Evolutionary conservation across 1,284 basidiomycete species (phyloP).

Genomic region (Sporisorium sorghi): DNA sequence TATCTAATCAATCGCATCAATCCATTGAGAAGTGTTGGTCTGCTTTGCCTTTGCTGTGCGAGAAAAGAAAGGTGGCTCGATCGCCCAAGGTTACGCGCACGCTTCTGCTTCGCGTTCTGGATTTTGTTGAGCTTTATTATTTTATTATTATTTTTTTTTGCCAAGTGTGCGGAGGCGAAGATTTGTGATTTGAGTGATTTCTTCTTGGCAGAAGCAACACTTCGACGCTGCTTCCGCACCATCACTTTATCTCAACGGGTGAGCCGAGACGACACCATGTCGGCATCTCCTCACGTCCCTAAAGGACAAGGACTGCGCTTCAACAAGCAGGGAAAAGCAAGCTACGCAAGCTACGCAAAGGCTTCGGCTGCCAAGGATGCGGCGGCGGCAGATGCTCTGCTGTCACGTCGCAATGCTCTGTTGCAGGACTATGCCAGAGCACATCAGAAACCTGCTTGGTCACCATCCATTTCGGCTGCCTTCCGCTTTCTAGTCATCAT

Average conservation of each 20-base stretch:
- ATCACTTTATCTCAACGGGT: background rate
- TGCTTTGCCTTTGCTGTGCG: constrained; percentile 1
- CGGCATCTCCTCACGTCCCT: constrained; percentile 24
- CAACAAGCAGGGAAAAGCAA: constrained; percentile 32
- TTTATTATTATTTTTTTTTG: too few species aligned
- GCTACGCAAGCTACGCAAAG: constrained; percentile 30
- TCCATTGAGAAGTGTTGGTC: background rate
- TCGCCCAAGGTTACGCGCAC: background rate
- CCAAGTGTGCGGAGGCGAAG: too few species aligned
- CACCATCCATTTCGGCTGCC: constrained; percentile 76
- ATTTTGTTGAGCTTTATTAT: constrained; percentile 1
- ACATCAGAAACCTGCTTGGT: constrained; percentile 50
- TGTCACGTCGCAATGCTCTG: constrained; percentile 46
- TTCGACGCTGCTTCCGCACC: constrained; percentile 1
- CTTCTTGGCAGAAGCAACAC: constrained; percentile 9
- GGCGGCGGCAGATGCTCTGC: constrained; percentile 37
- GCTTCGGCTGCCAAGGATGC: constrained; percentile 38
- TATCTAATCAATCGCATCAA: constrained; percentile 1
- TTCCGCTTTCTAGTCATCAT: constrained; percentile 85
- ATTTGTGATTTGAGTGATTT: background rate
- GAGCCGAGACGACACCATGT: constrained; percentile 21
- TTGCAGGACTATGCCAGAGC: constrained; percentile 39
- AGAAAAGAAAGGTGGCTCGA: constrained; percentile 6
- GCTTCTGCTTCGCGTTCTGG: background rate
- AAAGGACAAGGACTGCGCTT: constrained; percentile 43